Evolutionary conservation across 1,284 basidiomycete species (phyloP), one percentile per base, ranked within the genome.

Genomic region (Boletus mariae): DNA sequence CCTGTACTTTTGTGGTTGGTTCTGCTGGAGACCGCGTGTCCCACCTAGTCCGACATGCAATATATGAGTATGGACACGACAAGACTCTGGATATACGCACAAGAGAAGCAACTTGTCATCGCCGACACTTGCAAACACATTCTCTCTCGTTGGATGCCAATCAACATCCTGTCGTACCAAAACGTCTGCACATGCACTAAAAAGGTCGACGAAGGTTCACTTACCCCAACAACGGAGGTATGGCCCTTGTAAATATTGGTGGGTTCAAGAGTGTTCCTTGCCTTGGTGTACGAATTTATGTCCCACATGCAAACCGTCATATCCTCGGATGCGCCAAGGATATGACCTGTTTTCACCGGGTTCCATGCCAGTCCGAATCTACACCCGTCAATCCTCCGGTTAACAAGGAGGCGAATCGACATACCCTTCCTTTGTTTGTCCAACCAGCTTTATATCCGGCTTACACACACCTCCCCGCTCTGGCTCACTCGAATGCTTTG

Each of bases 261-360:
- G 8, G 97, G 94, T 56, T 95, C 87, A 17, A 99, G 78, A 2
- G 84, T 82, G 26, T 80, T 79, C 58, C 86, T 90, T 28, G 79
- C 79, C 73, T 95, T 98, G 25, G 87, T 82, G 71, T 96, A 99
- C 5, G 85, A 82, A 67, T 90, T 92, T 45, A 98, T 77, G 71
- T 99, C 96, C 96, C 96, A 99, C 66, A 95, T 86, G 64, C 94
- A 98, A 31, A 99, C 85, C 0, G 95, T 98, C 74, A 89, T 92
- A 71, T 99, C 96, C 70, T 99, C 95, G 5, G 92, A 95, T 15
- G 94, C 92, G 62, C 92, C 93, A 20, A 99, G 75, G 17, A 99
- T 79, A 69, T 97, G 85, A 0, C 97, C 97, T 49, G 78, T 62
- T 67, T 85, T 92, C 58, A 78, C 73, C 4, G 92, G 89, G 72